These are phyloP conservation scores for Tulasnella sp. DNA, from an alignment of 768 basidiomycete genomes.

Conservation along the genomic window DNA sequence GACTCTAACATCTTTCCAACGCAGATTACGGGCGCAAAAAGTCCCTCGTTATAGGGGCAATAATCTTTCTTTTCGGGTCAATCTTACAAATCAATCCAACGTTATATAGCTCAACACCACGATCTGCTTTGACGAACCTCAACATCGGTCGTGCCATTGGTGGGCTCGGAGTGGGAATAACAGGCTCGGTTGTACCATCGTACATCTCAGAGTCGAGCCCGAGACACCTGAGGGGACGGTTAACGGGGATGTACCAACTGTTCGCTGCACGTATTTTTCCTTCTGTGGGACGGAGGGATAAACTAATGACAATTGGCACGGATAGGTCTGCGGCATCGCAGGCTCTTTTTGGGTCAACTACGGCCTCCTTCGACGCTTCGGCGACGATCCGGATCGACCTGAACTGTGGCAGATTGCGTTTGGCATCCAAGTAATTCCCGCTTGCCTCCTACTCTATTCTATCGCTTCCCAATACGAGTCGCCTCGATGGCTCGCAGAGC, in stretches of 20 bases:
- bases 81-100: slow-evolving; percentile 37
- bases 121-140: slow-evolving; percentile 34
- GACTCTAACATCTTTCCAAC: slow-evolving; percentile 31
- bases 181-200: slow-evolving; percentile 35
- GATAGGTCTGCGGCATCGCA: not conserved
- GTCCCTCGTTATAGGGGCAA: slow-evolving; percentile 39
- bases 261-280: slow-evolving; percentile 19
- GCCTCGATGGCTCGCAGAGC: slow-evolving; percentile 66
- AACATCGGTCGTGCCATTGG: slow-evolving; percentile 28
- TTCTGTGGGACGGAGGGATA: not conserved
- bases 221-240: slow-evolving; percentile 42
- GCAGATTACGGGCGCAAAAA: slow-evolving; percentile 42
- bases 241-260: slow-evolving; percentile 31
- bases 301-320: not conserved
- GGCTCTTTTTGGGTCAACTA: slow-evolving; percentile 12
- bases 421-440: slow-evolving; percentile 68
- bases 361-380: not conserved
- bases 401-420: slow-evolving; percentile 63
- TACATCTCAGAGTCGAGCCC: slow-evolving; percentile 49
- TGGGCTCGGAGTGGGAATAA: slow-evolving; percentile 24
- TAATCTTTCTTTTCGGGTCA: slow-evolving; percentile 44
- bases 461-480: slow-evolving; percentile 59
- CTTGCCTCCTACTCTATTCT: slow-evolving; percentile 44
- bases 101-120: not conserved
- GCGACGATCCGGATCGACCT: not conserved